Evolutionary conservation across 2,329 filamentous ascomycete genomes (phyloP).

Genomic region (Elsinoe ampelina): DNA sequence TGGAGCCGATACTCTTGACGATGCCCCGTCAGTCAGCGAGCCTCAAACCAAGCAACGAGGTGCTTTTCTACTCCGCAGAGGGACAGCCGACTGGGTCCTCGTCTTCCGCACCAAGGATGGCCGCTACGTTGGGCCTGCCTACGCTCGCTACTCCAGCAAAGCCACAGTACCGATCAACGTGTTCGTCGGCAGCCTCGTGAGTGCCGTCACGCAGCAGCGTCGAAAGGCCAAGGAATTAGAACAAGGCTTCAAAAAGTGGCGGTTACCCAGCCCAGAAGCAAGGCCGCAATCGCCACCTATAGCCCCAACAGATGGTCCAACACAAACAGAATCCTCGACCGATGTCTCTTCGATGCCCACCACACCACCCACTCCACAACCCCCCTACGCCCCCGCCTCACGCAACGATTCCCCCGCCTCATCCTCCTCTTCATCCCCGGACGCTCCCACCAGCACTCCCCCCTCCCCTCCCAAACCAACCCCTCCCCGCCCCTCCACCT

Average conservation of each 20-base stretch:
- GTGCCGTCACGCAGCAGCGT: neutral
- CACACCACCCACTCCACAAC: too few species aligned
- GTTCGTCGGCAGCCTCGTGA: neutral
- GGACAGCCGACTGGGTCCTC: neutral
- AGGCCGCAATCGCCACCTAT: neutral
- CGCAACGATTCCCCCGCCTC: too few species aligned
- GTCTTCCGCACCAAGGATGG: conserved; percentile 1
- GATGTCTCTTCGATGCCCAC: too few species aligned
- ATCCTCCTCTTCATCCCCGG: too few species aligned
- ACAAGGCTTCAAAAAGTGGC: neutral
- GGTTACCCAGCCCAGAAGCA: neutral
- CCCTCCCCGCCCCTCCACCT: too few species aligned
- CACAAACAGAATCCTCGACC: too few species aligned
- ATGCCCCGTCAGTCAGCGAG: too few species aligned
- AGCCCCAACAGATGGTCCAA: neutral
- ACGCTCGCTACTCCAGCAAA: neutral
- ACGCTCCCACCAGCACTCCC: too few species aligned
- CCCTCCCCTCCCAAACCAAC: too few species aligned
- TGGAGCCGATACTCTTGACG: too few species aligned
- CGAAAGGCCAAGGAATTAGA: neutral
- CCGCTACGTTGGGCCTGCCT: neutral
- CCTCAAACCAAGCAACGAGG: too few species aligned
- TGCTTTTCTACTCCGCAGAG: neutral
- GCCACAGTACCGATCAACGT: neutral
- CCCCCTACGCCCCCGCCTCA: too few species aligned